phyloP scores from a whole-genome alignment of 805 yeast genomes.

The Sugiyamaella marilandica region DNA sequence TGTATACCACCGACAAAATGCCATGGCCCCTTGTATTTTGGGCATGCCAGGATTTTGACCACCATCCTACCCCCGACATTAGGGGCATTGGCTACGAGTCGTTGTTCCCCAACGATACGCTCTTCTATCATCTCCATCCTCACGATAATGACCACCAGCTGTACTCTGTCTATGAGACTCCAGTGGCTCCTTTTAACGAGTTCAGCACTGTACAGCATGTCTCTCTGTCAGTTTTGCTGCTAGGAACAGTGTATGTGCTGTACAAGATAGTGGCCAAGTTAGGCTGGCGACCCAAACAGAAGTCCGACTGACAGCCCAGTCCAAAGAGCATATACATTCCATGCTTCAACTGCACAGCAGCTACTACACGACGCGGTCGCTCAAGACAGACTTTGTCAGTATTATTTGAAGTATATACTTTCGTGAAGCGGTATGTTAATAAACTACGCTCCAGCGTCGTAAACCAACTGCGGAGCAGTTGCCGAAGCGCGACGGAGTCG shows the following conservation, averaged over 20 bases:
- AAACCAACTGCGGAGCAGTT: no score
- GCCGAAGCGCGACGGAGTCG: no score
- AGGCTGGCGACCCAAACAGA: slow-evolving; percentile 1
- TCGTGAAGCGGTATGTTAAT: no score
- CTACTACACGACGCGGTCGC: no score
- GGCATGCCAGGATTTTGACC: slow-evolving; percentile 44
- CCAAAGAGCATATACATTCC: no score
- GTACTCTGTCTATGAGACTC: slow-evolving; percentile 35
- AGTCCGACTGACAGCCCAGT: background rate
- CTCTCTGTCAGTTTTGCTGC: slow-evolving; percentile 35
- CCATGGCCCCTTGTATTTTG: slow-evolving; percentile 44
- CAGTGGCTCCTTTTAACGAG: slow-evolving; percentile 37
- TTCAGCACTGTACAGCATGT: slow-evolving; percentile 32
- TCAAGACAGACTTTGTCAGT: no score
- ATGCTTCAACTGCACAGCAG: no score
- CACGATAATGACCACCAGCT: slow-evolving; percentile 6
- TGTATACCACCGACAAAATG: slow-evolving; percentile 23
- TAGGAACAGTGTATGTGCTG: slow-evolving; percentile 35
- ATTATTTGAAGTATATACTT: no score
- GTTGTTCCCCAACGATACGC: slow-evolving; percentile 43
- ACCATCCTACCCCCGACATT: slow-evolving; percentile 37
- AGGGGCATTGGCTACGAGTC: slow-evolving; percentile 42
- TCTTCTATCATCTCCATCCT: slow-evolving; percentile 36
- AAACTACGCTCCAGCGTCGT: no score
- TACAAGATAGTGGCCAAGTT: slow-evolving; percentile 13